Evolutionary conservation across 1,284 basidiomycete species (phyloP), one percentile per base, ranked within the genome.

Genomic region (Rhodofomes roseus): DNA sequence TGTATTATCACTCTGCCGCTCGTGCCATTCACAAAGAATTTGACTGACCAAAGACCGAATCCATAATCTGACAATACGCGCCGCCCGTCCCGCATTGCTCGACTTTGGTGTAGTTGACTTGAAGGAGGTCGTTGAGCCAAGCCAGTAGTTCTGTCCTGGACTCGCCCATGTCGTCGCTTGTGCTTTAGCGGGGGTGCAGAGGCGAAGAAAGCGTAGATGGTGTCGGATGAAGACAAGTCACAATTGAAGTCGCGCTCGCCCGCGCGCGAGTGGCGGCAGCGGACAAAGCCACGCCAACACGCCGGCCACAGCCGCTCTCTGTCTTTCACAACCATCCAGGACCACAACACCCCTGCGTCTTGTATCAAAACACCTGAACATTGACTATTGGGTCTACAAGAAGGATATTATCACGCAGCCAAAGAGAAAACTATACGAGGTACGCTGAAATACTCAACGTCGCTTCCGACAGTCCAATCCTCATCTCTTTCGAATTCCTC

Each of bases 41-140:
- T 18, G 44, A 73, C 82, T 68, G 65, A 95, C 94, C 87, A 72
- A 90, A 98, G 78, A 98, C 88, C 52, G 92, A 94, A 80, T 98
- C 96, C 60, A 98, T 77, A 70, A 98, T 81, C 75, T 96, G 95
- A 73, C 93, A 95, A 75, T 96, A 96, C 34, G 92, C 92, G 16
- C 84, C 91, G 61, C 95, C 95, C 0, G 87, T 86, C 34, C 96
- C 96, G 72, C 93, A 97, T 76, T 98, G 95, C 75, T 96, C 95
- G 62, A 97, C 77, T 76, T 98, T 98, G 34, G 91, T 94, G 77
- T 97, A 95, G 76, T 90, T 92, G 73, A 94, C 77, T 69, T 90
- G 87, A 8, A 98, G 84, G 22, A 99, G 87, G 52, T 96, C 93
- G 76, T 98, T 98, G 71, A 98, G 79, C 97, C 97, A 99, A 54